These are phyloP conservation scores for Chrysanthemum seticuspe DNA, from an alignment of 129 eudicot genomes.

Conservation along the genomic window DNA sequence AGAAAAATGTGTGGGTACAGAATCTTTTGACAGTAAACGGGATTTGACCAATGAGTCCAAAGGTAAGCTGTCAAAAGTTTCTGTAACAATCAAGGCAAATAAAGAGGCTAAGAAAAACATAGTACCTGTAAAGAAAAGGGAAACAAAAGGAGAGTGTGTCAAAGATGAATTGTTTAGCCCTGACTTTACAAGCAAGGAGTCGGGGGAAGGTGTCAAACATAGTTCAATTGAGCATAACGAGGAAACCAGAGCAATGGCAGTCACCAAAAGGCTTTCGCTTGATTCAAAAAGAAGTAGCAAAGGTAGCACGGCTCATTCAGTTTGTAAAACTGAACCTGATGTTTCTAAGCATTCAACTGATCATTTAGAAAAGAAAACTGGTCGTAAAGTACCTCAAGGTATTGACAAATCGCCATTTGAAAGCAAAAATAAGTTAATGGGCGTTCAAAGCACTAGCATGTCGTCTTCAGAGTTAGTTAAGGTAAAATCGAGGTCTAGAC, in stretches of 20 bases:
- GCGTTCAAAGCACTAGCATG: conserved; percentile 33
- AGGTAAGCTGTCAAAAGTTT: conserved; percentile 29
- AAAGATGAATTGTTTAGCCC: conserved; percentile 30
- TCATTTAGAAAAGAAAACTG: conserved; percentile 28
- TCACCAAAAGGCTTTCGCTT: conserved; percentile 41
- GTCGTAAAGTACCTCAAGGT: conserved; percentile 20
- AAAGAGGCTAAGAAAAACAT: conserved; percentile 40
- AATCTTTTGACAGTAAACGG: conserved; percentile 27
- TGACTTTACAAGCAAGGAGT: conserved; percentile 36
- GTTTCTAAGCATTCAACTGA: conserved; percentile 30
- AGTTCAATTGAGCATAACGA: no score
- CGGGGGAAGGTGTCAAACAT: conserved; percentile 35
- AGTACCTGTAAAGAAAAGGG: conserved; percentile 44
- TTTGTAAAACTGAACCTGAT: conserved; percentile 40
- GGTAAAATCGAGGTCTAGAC: conserved; percentile 30
- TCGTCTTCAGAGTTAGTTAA: conserved; percentile 2
- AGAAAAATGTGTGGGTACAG: conserved; percentile 26
- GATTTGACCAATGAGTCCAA: conserved; percentile 32
- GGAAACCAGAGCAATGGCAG: conserved; percentile 7
- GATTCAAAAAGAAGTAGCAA: conserved; percentile 32
- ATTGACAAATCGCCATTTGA: conserved; percentile 27
- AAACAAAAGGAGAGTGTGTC: conserved; percentile 33
- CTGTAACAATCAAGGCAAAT: conserved; percentile 31
- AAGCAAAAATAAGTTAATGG: conserved; percentile 42
- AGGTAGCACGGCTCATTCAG: conserved; percentile 26